Base-by-base conservation (phyloP, 345 rosid genomes). In the Citrus inodora region DNA sequence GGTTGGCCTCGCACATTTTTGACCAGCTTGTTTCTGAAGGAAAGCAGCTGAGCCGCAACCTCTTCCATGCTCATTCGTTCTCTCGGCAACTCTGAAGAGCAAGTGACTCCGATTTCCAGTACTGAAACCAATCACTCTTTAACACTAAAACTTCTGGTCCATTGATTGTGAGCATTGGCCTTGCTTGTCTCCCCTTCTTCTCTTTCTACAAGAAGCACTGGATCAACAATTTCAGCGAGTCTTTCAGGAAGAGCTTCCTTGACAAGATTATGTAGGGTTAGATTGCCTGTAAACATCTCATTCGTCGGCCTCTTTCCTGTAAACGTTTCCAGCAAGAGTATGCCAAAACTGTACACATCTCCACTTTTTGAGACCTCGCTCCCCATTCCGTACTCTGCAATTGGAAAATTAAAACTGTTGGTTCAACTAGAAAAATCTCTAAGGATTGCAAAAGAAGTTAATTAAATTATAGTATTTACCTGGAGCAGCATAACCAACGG, bases 311-410 rank as follows among this genome's bases (percentile, higher is more conserved):
- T 67, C 71, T 76, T 69, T 32, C 86, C 67, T 0, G 83, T 75
- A 48, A 87, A 69, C 71, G 76, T 66, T 79, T 87, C 83, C 9
- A 82, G 28, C 69, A 84, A 60, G 2, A 87, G 70, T 6, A 87
- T 80, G 1, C 87, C 86, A 60, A 48, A 87, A 32, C 85, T 82
- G 21, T 82, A 79, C 32, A 87, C 76, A 70, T 87, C 84, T 0
- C 87, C 86, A 4, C n/a, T 5, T 0, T 67, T 72, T 19, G 86
- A 80, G 5, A 73, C 73, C 16, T 16, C 66, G 1, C 79, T 76
- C 21, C 89, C 40, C 35, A 4, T 4, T 33, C 35, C 35, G 33
- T 32, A 32, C 33, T 32, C 33, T 32, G 33, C 33, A 32, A 32
- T 32, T 32, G 0, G 4, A 3, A 32, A 32, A 32, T 0, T 32